Evolutionary conservation across 2,329 filamentous ascomycete genomes (phyloP), one percentile per base, ranked within the genome.

Genomic region (Triangularia verruculosa): DNA sequence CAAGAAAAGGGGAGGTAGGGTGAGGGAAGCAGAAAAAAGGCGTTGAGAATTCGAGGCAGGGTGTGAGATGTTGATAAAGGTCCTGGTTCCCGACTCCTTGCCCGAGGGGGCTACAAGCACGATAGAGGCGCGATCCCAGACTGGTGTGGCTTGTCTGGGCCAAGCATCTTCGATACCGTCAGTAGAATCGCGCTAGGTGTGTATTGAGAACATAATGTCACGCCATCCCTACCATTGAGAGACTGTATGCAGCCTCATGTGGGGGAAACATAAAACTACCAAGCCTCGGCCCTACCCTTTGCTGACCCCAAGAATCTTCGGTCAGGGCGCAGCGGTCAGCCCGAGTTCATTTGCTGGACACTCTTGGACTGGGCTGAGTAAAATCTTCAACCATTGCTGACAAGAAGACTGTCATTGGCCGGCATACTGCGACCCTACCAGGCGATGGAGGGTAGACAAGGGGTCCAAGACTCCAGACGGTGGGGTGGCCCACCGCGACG

Each of bases 321-420:
- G n/a, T 25, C 64, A 66, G 12, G 68, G 68, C 69, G 67, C 69
- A 70, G 67, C 57, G 34, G 39, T 61, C 63, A 67, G 63, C 64
- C 47, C 28, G 13, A 39, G 51, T 9, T 63, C 15, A 54, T 30
- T 61, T 58, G 34, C 22, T 59, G 59, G 43, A 51, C 25, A 39
- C 47, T 43, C 53, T 34, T 63, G 66, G 64, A 64, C 61, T 64
- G 61, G 64, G 66, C 67, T 61, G 66, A 63, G 66, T 64, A 67
- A 67, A 69, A 67, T 24, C 20, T 66, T 66, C 59, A 66, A 64
- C 57, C 34, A 43, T 52, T 25, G 17, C 25, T 12, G 43, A 17
- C 30, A 22, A 63, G n/a, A 15, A 17, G 13, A 15, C 57, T 28
- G 47, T 32, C 60, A 71, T 70, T 71, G 70, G 70, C 59, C 63